Conservation (phyloP, 1,284 basidiomycete species). For the Ustanciosporium gigantosporum region DNA sequence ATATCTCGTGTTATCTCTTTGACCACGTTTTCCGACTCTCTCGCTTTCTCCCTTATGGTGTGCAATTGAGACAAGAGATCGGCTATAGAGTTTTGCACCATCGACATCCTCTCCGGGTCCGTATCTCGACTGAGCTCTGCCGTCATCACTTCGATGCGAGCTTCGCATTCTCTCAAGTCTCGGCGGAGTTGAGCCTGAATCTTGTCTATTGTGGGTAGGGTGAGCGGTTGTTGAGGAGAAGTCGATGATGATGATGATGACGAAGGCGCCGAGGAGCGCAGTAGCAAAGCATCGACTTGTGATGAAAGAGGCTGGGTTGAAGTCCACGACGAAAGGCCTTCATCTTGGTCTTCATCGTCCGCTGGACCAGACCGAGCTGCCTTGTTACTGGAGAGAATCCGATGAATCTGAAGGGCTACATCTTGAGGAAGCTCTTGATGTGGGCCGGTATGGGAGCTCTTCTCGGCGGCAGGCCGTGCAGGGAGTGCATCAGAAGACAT, state of each 20-base stretch:
- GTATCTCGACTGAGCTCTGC: constrained; percentile 28
- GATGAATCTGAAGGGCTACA: constrained; percentile 27
- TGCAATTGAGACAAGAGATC: constrained; percentile 84
- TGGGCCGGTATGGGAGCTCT: constrained; percentile 2
- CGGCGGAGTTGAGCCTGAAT: constrained; percentile 23
- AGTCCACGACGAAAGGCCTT: background rate
- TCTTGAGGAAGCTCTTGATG: constrained; percentile 14
- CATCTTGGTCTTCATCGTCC: background rate
- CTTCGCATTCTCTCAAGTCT: constrained; percentile 18
- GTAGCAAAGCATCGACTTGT: constrained; percentile 26
- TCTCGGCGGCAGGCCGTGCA: no score
- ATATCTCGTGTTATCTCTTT: constrained; percentile 95
- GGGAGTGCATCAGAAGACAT: no score
- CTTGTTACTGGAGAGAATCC: constrained; percentile 10
- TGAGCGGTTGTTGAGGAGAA: constrained; percentile 9
- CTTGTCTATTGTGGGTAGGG: constrained; percentile 17
- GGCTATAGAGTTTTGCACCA: constrained; percentile 26
- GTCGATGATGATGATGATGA: no score
- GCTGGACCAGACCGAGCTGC: no score
- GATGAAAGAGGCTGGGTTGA: constrained; percentile 9
- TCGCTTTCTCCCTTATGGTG: constrained; percentile 80
- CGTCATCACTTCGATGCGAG: constrained; percentile 13
- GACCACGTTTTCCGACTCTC: constrained; percentile 84
- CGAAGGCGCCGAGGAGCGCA: no score
- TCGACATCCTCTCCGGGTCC: constrained; percentile 35